A percentile compares a stretch with the other conserved stretches of the same genome.
Evolutionary conservation across 2,329 filamentous ascomycete genomes (phyloP).

Genomic region (Mariannaea sp.): DNA sequence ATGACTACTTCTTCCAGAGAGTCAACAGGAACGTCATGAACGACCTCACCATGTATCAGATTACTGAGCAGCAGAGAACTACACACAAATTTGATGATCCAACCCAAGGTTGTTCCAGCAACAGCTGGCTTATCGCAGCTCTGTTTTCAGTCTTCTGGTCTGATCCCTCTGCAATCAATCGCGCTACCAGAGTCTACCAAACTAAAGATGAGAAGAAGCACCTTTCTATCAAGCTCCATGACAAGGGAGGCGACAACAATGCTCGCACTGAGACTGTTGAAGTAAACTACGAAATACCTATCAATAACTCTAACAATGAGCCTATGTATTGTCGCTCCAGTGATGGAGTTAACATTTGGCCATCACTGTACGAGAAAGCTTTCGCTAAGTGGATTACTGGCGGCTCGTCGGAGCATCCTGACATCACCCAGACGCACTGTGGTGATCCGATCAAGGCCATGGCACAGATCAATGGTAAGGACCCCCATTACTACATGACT

Average conservation of each 20-base stretch:
- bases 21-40: conserved; percentile 40
- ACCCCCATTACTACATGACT: conserved; percentile 45
- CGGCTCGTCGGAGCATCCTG: conserved; percentile 42
- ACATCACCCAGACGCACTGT: conserved; percentile 47
- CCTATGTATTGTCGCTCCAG: conserved; percentile 49
- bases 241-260: conserved; percentile 52
- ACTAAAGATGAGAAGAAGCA: conserved; percentile 36
- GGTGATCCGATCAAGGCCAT: conserved; percentile 53
- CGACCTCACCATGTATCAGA: conserved; percentile 39
- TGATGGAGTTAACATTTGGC: conserved; percentile 50
- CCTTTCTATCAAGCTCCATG: conserved; percentile 46
- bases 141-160: conserved; percentile 53
- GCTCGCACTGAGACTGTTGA: conserved; percentile 45
- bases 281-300: conserved; percentile 50
- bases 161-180: conserved; percentile 48
- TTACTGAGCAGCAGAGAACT: conserved; percentile 29
- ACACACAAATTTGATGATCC: conserved; percentile 47
- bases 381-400: conserved; percentile 51
- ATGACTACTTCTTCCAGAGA: conserved; percentile 43
- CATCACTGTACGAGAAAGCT: conserved; percentile 53
- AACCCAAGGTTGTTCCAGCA: conserved; percentile 47
- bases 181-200: conserved; percentile 37
- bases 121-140: conserved; percentile 51
- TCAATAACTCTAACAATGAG: conserved; percentile 51
- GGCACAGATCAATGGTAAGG: conserved; percentile 49